These are phyloP conservation scores for Vitis hybrid DNA, from an alignment of 177 flowering plant species.

Conservation along the genomic window DNA sequence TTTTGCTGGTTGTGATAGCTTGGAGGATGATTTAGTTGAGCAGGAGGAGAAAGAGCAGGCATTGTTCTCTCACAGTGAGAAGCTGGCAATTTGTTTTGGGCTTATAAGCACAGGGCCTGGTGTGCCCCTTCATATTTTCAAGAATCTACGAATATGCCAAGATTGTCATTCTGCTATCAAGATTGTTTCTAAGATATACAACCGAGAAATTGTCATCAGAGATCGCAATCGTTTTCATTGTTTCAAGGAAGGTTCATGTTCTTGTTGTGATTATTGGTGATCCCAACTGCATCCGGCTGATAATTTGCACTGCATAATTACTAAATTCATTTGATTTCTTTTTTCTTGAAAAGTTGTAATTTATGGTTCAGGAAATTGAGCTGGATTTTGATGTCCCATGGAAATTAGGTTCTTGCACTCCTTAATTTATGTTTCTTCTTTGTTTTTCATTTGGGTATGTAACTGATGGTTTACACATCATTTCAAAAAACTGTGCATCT, in stretches of 20 bases:
- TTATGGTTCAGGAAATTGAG: no score
- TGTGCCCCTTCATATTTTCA: constrained; percentile 44
- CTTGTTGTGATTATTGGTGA: constrained; percentile 59
- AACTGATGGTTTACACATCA: no score
- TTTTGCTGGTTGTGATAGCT: constrained; percentile 21
- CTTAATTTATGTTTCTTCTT: no score
- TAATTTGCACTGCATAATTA: background rate
- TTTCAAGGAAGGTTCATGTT: constrained; percentile 55
- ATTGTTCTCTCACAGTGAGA: constrained; percentile 60
- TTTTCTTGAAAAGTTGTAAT: no score
- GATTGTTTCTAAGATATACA: constrained; percentile 40
- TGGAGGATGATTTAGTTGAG: constrained; percentile 16
- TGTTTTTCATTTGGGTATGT: no score
- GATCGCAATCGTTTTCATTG: constrained; percentile 64
- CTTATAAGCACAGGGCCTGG: constrained; percentile 46
- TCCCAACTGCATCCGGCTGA: background rate
- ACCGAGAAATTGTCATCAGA: constrained; percentile 50
- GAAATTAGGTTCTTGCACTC: no score
- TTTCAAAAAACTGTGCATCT: no score
- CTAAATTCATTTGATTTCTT: background rate
- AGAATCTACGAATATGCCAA: constrained; percentile 58
- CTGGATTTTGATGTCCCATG: no score
- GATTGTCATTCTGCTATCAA: constrained; percentile 70
- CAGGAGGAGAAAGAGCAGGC: constrained; percentile 61
- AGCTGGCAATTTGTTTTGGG: constrained; percentile 63